These are phyloP conservation scores for Backusella westeae DNA, from an alignment of 192 early-diverging fungal genomes.

Conservation along the genomic window DNA sequence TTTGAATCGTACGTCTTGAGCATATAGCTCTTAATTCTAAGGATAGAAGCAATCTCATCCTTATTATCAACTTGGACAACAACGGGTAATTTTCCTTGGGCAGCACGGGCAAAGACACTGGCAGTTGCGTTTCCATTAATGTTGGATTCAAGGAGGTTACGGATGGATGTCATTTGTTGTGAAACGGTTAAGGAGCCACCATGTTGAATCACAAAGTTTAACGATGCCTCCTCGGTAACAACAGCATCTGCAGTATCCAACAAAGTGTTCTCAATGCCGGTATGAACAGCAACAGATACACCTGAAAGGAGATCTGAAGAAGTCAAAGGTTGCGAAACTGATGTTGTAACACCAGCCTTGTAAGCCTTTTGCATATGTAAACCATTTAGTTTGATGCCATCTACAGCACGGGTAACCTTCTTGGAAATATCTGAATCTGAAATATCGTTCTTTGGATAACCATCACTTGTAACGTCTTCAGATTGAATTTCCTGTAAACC, in stretches of 20 bases:
- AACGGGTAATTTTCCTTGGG: conserved; percentile 49
- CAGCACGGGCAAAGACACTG: conserved; percentile 43
- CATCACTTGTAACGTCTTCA: conserved; percentile 61
- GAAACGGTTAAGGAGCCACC: conserved; percentile 42
- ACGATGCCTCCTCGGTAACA: conserved; percentile 52
- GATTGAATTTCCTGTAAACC: conserved; percentile 66
- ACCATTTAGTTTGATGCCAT: conserved; percentile 65
- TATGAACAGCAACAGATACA: conserved; percentile 61
- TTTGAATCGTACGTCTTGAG: conserved; percentile 4
- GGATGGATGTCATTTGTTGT: conserved; percentile 49
- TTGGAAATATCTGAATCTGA: conserved; percentile 20
- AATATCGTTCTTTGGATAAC: conserved; percentile 33
- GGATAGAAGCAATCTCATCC: conserved; percentile 63
- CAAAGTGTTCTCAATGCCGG: conserved; percentile 51
- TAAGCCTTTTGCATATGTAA: conserved; percentile 54
- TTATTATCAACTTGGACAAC: conserved; percentile 50
- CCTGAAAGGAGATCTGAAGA: conserved; percentile 49
- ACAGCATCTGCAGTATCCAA: conserved; percentile 38
- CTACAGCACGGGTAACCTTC: conserved; percentile 46
- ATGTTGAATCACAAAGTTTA: conserved; percentile 56
- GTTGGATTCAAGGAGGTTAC: conserved; percentile 35
- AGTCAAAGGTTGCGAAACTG: conserved; percentile 53
- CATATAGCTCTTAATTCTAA: conserved; percentile 55
- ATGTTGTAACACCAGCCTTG: conserved; percentile 56
- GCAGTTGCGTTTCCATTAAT: conserved; percentile 16